These are phyloP conservation scores for Cerrena zonata DNA, from an alignment of 1,284 basidiomycete species.

Conservation along the genomic window DNA sequence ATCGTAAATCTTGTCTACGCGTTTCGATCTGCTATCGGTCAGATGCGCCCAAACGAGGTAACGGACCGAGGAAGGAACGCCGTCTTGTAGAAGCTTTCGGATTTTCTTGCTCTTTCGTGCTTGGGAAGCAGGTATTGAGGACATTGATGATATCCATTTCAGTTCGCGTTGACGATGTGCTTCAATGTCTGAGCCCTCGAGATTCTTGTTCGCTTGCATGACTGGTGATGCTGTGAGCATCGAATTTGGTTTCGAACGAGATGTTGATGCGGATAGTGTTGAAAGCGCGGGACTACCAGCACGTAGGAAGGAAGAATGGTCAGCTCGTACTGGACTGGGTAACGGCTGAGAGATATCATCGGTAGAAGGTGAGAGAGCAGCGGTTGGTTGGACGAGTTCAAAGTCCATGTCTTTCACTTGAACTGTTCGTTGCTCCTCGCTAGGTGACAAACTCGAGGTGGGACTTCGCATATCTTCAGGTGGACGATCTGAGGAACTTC, in stretches of 20 bases:
- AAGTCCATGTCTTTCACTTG: slow-evolving; percentile 77
- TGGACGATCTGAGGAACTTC: neutral
- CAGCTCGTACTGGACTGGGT: slow-evolving; percentile 28
- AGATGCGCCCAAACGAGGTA: slow-evolving; percentile 83
- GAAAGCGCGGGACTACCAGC: slow-evolving; percentile 49
- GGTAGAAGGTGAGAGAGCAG: slow-evolving; percentile 42
- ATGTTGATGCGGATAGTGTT: slow-evolving; percentile 28
- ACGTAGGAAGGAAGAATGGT: slow-evolving; percentile 31
- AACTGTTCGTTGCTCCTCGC: slow-evolving; percentile 42
- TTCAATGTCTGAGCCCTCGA: slow-evolving; percentile 36
- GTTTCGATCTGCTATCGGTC: slow-evolving; percentile 66
- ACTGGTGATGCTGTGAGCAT: neutral
- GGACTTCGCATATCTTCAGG: slow-evolving; percentile 18
- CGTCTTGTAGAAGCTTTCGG: slow-evolving; percentile 71
- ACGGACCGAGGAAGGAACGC: slow-evolving; percentile 79
- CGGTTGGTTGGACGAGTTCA: slow-evolving; percentile 61
- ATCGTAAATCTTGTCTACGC: slow-evolving; percentile 65
- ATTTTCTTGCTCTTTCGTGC: slow-evolving; percentile 81
- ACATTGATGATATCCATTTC: slow-evolving; percentile 70
- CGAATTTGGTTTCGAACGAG: neutral
- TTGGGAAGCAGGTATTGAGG: slow-evolving; percentile 55
- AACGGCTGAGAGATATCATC: slow-evolving; percentile 47
- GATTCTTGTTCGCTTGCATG: neutral
- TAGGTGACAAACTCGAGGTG: slow-evolving; percentile 34
- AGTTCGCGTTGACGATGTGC: slow-evolving; percentile 71